These are phyloP conservation scores for Pseudocohnilembus persalinus DNA, from an alignment of 169 alveolate species.

Conservation along the genomic window DNA sequence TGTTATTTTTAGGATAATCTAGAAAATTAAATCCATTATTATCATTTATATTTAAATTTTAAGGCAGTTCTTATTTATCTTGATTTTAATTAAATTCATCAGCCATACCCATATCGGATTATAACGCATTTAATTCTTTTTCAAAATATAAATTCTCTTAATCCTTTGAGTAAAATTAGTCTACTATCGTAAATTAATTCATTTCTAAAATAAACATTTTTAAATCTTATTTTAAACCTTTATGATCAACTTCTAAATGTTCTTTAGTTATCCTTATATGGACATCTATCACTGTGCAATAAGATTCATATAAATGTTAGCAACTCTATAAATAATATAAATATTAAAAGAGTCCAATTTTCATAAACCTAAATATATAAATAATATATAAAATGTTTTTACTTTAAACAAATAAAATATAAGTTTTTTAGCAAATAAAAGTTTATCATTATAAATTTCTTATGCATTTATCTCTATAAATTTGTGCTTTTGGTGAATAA, in stretches of 20 bases:
- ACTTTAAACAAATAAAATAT: too few relatives aligned
- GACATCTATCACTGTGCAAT: neutral
- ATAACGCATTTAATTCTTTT: neutral
- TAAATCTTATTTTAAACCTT: neutral
- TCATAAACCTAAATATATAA: too few relatives aligned
- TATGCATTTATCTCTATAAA: neutral
- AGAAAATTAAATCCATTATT: too few relatives aligned
- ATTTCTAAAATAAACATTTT: neutral
- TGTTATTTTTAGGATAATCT: too few relatives aligned
- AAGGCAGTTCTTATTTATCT: too few relatives aligned
- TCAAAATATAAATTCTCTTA: too few relatives aligned
- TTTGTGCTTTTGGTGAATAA: neutral
- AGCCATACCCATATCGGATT: neutral
- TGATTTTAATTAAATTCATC: too few relatives aligned
- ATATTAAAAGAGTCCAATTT: too few relatives aligned
- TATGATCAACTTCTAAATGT: neutral
- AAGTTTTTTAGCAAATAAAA: neutral
- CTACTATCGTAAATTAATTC: neutral
- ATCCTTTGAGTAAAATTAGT: neutral
- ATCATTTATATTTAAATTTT: too few relatives aligned
- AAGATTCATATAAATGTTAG: neutral
- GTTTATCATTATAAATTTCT: neutral
- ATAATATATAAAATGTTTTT: too few relatives aligned
- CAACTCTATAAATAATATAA: too few relatives aligned
- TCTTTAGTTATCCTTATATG: neutral